Percentiles rank a stretch among this genome's conserved stretches.
Evolutionary conservation across 441 rosid genomes (phyloP).

Genomic region (Raphanus hybrid): DNA sequence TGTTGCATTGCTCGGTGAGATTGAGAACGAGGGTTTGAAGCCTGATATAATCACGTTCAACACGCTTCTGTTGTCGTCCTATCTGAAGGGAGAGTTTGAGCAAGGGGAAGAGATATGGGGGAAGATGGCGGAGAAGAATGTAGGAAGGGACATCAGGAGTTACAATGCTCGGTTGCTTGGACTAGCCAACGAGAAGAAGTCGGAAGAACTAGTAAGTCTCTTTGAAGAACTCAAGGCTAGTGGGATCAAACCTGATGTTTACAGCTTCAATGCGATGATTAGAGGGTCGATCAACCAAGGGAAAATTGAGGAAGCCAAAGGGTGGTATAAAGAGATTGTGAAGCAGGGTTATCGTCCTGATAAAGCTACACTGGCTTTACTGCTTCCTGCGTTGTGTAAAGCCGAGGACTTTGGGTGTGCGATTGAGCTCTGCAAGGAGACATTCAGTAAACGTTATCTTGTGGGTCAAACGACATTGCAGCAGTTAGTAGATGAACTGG

Average conservation of each 20-base stretch:
- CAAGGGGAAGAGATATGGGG: constrained; percentile 69
- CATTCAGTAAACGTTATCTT: constrained; percentile 40
- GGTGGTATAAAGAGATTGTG: constrained; percentile 55
- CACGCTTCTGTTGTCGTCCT: constrained; percentile 53
- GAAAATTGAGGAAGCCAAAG: constrained; percentile 53
- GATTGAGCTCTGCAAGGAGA: constrained; percentile 51
- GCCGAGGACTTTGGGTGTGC: constrained; percentile 59
- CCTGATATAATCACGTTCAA: constrained; percentile 66
- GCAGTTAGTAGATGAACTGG: constrained; percentile 60
- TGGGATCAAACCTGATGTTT: constrained; percentile 52
- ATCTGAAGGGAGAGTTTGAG: constrained; percentile 48
- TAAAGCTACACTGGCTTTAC: constrained; percentile 42
- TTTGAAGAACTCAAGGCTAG: constrained; percentile 51
- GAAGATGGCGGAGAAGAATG: constrained; percentile 51
- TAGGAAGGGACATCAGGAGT: constrained; percentile 55
- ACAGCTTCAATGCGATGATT: constrained; percentile 56
- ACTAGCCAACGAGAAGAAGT: constrained; percentile 49
- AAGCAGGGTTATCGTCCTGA: constrained; percentile 50
- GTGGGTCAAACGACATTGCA: constrained; percentile 52
- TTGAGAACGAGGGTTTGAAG: constrained; percentile 52
- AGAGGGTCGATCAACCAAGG: constrained; percentile 54
- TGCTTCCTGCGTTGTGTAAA: constrained; percentile 59
- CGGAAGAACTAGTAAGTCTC: constrained; percentile 48
- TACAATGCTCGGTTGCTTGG: constrained; percentile 67
- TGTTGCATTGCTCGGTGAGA: constrained; percentile 46